Evolutionary conservation across 2,329 filamentous ascomycete genomes (phyloP), one percentile per base, ranked within the genome.

Genomic region (Didymella exigua): DNA sequence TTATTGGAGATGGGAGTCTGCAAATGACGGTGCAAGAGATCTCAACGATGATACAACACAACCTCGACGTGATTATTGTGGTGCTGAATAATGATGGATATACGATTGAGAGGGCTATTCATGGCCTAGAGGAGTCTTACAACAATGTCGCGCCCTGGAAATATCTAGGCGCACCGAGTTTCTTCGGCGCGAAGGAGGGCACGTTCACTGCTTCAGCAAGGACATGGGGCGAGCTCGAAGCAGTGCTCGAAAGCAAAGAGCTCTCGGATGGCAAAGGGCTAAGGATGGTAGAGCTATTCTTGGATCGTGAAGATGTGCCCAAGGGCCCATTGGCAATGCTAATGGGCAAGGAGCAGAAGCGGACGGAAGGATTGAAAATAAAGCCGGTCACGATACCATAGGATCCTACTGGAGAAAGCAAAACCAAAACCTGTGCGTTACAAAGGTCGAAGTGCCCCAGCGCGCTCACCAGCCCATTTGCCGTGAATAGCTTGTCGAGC

Each of bases 171-270:
- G 61, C 67, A 40, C 49, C 50, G n/a, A 56, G 37, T 14, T 66
- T 65, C 43, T 66, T 66, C 18, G 63, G 63, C 1, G 63, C 56
- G 1, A 51, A 61, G 10, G 54, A 56, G 23, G 46, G 33, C 11
- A 43, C 55, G 2, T 58, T 51, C 30, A 60, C 57, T 3, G 52
- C 49, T 10, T 65, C 70, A 24, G 80, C 76, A 3, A 72, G 68
- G 50, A 83, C 77, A 0, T 80, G 78, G 56, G 78, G 75, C 0
- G 79, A 84, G 55, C 56, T 84, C 2, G 74, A 78, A 31, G 54
- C 65, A 5, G 72, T 81, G 0, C 24, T 81, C 34, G 58, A 48
- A 1, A 68, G 76, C 45, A 67, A 74, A 26, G 65, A 66, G 1
- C 67, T 81, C 34, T 59, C 66, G 16, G 66, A 73, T 44, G 77